A percentile compares a stretch with the other conserved stretches of the same genome.
Evolutionary conservation across 805 yeast species (phyloP).

Genomic region (Tetrapisispora fleetii): DNA sequence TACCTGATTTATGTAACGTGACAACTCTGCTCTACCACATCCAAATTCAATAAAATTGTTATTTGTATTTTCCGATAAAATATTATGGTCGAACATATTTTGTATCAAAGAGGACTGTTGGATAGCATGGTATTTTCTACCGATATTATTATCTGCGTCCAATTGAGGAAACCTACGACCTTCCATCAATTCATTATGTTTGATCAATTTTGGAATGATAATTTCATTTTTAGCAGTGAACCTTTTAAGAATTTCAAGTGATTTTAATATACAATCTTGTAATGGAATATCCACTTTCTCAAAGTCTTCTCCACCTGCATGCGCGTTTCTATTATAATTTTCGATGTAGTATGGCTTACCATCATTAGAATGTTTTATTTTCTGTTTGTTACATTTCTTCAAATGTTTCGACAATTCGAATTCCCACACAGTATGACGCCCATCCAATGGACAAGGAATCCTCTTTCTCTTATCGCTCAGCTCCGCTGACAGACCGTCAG

Average conservation of each 20-base stretch:
- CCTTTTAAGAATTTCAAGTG: not conserved
- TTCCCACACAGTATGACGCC: constrained; percentile 59
- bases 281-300: constrained; percentile 3
- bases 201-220: not conserved
- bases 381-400: constrained; percentile 47
- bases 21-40: constrained; percentile 80
- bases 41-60: constrained; percentile 66
- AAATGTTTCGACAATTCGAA: constrained; percentile 47
- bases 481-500: not conserved
- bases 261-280: constrained; percentile 12
- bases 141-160: constrained; percentile 17
- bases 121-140: constrained; percentile 61
- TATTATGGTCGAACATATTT: constrained; percentile 37
- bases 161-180: constrained; percentile 36
- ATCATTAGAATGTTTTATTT: constrained; percentile 24
- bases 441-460: constrained; percentile 2
- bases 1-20: constrained; percentile 44
- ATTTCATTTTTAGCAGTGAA: not conserved
- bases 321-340: constrained; percentile 34
- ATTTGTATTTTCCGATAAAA: constrained; percentile 27
- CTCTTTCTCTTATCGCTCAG: not conserved
- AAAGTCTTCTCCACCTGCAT: not conserved
- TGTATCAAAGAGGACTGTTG: constrained; percentile 80
- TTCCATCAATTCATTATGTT: constrained; percentile 17
- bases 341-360: constrained; percentile 41